Evolutionary conservation across 75 land plant species (phyloP), one percentile per base, ranked within the genome.

Genomic region (Gnetum montanum): DNA sequence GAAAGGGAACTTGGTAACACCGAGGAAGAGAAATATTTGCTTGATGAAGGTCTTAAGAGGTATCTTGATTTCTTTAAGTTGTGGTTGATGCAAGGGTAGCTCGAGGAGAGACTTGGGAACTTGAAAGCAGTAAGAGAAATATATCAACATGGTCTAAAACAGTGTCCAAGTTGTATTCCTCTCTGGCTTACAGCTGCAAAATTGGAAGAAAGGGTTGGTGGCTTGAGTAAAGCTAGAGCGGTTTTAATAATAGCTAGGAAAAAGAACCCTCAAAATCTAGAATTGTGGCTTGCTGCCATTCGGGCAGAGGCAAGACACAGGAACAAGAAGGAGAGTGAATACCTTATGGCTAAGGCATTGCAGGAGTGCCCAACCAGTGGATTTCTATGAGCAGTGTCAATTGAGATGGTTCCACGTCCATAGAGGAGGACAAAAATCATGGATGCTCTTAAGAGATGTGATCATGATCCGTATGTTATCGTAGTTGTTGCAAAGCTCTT

Each of bases 341-440:
- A 58, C 3, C 64, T 78, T 40, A 95, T 95, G 96, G 99, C 99
- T 0, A 95, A 86, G 64, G 96, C 88, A 16, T 58, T 90, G 30
- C 96, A 95, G 63, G 99, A 83, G 57, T 95, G 99, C 47, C 96
- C 88, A 6, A 67, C 67, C n/a, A 95, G 99, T 70, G 99, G 99
- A 11, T 72, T 81, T 23, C 60, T 95, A 22, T 90, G 96, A 96
- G 99, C 96, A 25, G 78, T 77, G 3, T 63, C 85, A 34, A 78
- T 90, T 54, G 96, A 95, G 61, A 95, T 95, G 91, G 99, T 72
- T 27, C 88, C 99, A 6, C 67, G 90, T 12, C 90, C 84, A 10
- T 91, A 90, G 38, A 71, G 85, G 12, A 90, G 79, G 64, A 70
- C 76, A 3, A 95, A 86, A 72, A 90, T 88, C 31, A 26, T 65